Evolutionary conservation across 345 rosid genomes (phyloP), one percentile per base, ranked within the genome.

Genomic region (Raphanus sativus): DNA sequence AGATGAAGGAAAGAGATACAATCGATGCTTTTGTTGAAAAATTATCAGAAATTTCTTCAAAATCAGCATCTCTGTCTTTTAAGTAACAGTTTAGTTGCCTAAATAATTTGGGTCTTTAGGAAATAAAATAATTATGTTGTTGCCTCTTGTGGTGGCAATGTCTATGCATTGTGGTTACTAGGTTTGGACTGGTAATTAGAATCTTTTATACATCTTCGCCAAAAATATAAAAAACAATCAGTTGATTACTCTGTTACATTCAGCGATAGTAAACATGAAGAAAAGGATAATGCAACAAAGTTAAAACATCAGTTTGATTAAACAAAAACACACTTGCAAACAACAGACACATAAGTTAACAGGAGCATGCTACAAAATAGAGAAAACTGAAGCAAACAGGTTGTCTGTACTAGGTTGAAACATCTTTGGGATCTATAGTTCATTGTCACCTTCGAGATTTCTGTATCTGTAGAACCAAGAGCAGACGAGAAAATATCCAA

Each of bases 401-500:
- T 28, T 61, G 64, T 28, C 10, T 61, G 10, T 61, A 36, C 29
- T 29, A 61, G 17, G 65, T 29, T 56, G 79, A 68, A 10, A 30
- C 6, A 3, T 0, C 11, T 13, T 61, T 54, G 30, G 5, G 70
- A 7, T 67, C 61, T 72, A 21, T 21, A 50, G n/a, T 0, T 50
- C 55, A 16, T 25, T 74, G 13, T 73, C 70, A 11, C 74, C 67
- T 6, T 60, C 26, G 8, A 63, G 40, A 50, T 76, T 83, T 54
- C 74, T 76, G 50, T 83, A 81, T 71, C 25, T 64, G 67, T 82
- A 88, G 13, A 71, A 3, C 78, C 66, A 73, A 26, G 86, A 85
- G 42, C 92, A 83, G 0, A 74, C 15, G 2, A 88, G 71, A 61
- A 75, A 87, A 63, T 89, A 90, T 0, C 78, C 86, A 21, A 86